phyloP scores from a whole-genome alignment of 139 green algal species.

The Volvox africanus region DNA sequence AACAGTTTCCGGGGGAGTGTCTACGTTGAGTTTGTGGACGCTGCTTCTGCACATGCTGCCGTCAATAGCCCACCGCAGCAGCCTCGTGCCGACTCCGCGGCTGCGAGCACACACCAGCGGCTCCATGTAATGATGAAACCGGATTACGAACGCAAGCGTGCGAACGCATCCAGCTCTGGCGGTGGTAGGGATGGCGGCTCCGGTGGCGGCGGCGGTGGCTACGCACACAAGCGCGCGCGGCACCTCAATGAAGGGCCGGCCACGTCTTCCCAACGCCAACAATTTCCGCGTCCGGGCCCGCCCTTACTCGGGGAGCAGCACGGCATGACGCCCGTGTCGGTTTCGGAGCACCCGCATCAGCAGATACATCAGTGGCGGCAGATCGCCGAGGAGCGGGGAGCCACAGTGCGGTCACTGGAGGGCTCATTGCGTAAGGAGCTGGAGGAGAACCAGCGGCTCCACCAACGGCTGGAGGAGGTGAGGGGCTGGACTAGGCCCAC shows the following conservation, averaged over 20 bases:
- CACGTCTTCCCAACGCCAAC: not conserved
- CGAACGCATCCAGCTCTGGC: not conserved
- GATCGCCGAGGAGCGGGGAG: constrained; percentile 27
- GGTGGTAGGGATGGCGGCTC: not conserved
- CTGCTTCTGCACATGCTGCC: not conserved
- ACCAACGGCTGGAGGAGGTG: constrained; percentile 14
- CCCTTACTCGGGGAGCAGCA: not conserved
- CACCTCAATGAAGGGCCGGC: constrained; percentile 4
- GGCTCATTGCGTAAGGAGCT: not conserved
- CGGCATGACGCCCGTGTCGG: not conserved
- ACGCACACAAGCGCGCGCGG: not conserved
- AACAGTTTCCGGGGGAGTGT: constrained; percentile 37
- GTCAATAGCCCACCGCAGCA: constrained; percentile 21
- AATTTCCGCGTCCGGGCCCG: not conserved
- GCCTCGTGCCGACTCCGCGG: not conserved
- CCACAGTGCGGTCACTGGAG: not conserved
- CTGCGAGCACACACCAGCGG: not conserved
- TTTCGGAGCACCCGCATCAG: not conserved
- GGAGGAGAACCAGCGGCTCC: constrained; percentile 25
- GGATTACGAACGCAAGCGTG: constrained; percentile 13
- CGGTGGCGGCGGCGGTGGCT: not conserved
- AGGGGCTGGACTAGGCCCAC: not conserved
- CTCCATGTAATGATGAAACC: constrained; percentile 19
- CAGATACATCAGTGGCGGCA: constrained; percentile 16
- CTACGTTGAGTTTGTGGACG: constrained; percentile 25